Percentiles rank a stretch among this genome's conserved stretches.
These are phyloP conservation scores for Aegilops bicornis DNA, from an alignment of 176 grass and related monocot species.

Conservation along the genomic window DNA sequence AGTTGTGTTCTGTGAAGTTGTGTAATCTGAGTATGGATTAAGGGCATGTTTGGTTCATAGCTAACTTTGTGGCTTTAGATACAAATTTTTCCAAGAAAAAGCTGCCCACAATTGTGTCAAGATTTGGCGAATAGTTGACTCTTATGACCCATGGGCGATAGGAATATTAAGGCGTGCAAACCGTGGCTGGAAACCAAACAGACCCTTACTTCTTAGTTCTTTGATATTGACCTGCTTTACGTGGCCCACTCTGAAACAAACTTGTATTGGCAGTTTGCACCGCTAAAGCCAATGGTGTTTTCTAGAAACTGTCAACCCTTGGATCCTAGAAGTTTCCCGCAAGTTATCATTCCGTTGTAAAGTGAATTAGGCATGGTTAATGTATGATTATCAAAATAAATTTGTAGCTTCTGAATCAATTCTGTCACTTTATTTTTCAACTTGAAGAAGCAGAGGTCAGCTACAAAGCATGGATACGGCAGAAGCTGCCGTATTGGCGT, in stretches of 20 bases:
- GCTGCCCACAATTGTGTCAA: neutral
- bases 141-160: neutral
- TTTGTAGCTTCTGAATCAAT: neutral
- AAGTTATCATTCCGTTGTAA: neutral
- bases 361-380: neutral
- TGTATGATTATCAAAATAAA: neutral
- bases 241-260: neutral
- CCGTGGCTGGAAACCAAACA: neutral
- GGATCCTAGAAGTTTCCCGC: conserved; percentile 1
- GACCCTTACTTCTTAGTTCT: neutral
- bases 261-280: conserved; percentile 11
- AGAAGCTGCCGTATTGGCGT: too few species aligned
- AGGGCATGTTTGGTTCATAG: neutral
- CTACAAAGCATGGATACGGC: too few species aligned
- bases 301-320: conserved; percentile 17
- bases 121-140: neutral
- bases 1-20: neutral
- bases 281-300: neutral
- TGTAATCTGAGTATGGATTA: conserved; percentile 3
- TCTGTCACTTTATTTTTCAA: neutral
- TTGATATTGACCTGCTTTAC: conserved; percentile 12
- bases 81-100: neutral
- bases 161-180: neutral
- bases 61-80: neutral
- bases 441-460: neutral